Conservation (phyloP, 352 stramenopile genomes). For the Stramenopiles sp. region DNA sequence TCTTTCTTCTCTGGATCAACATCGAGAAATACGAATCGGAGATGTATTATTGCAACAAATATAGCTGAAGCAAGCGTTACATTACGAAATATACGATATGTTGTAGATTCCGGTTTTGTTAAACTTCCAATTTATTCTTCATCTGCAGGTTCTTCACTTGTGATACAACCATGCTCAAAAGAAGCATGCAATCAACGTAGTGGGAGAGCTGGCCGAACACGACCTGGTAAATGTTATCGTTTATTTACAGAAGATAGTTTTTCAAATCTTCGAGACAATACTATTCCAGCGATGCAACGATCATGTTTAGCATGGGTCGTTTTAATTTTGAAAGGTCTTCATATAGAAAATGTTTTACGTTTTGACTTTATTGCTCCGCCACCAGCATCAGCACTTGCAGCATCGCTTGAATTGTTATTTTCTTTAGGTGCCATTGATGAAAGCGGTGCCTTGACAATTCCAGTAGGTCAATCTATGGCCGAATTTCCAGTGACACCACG, state of each 20-base stretch:
- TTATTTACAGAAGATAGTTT: conserved; percentile 95
- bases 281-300: conserved; percentile 92
- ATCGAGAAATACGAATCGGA: conserved; percentile 37
- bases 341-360: conserved; percentile 88
- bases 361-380: conserved; percentile 99
- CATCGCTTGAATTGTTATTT: conserved; percentile 85
- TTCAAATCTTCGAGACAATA: conserved; percentile 72
- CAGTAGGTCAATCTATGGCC: conserved; percentile 89
- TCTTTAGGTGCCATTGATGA: conserved; percentile 84
- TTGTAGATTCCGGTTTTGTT: conserved; percentile 38
- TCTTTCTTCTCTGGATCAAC: no score
- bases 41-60: conserved; percentile 96
- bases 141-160: conserved; percentile 80
- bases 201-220: conserved; percentile 79
- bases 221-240: conserved; percentile 92
- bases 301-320: conserved; percentile 91
- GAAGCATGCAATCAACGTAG: conserved; percentile 80
- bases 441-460: conserved; percentile 27
- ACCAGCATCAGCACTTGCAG: conserved; percentile 72
- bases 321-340: conserved; percentile 95
- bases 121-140: conserved; percentile 98
- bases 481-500: conserved; percentile 96
- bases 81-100: conserved; percentile 86
- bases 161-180: conserved; percentile 88
- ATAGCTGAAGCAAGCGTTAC: conserved; percentile 97